Evolutionary conservation across 345 rosid genomes (phyloP).

Genomic region (Erysimum cheiranthoides): DNA sequence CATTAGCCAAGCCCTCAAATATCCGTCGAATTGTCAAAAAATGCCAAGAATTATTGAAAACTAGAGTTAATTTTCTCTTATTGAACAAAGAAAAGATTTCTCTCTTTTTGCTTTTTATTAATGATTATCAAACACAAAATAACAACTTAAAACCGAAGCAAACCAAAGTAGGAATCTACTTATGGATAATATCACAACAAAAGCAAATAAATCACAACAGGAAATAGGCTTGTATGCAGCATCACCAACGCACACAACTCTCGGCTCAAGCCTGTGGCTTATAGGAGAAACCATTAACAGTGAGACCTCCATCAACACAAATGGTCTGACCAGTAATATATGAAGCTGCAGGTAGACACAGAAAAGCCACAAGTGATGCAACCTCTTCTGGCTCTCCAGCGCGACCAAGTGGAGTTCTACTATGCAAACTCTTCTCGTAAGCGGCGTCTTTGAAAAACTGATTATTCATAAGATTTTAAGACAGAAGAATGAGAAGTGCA

Average conservation of each 20-base stretch:
- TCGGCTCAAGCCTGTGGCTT: constrained; percentile 4
- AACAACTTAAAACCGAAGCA: not conserved
- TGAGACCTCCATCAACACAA: constrained; percentile 39
- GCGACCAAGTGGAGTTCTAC: constrained; percentile 34
- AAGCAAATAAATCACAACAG: not conserved
- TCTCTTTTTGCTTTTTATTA: too few relatives aligned
- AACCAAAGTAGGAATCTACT: not conserved
- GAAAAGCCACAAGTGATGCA: constrained; percentile 28
- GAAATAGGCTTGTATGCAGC: not conserved
- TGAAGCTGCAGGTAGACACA: constrained; percentile 27
- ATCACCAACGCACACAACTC: not conserved
- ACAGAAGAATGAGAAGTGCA: not conserved
- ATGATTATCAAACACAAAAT: not conserved
- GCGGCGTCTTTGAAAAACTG: not conserved
- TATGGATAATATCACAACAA: not conserved
- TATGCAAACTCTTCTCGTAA: not conserved
- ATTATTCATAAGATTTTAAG: not conserved
- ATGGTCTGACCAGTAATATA: constrained; percentile 40
- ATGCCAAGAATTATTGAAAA: too few relatives aligned
- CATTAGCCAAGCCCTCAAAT: too few relatives aligned
- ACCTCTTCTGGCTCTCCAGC: constrained; percentile 26
- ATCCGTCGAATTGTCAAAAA: too few relatives aligned
- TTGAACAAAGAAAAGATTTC: too few relatives aligned
- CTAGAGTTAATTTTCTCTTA: too few relatives aligned
- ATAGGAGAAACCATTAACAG: constrained; percentile 27